These are phyloP conservation scores for Chaetomium fimeti DNA, from an alignment of 495 filamentous ascomycete genomes.

Conservation along the genomic window DNA sequence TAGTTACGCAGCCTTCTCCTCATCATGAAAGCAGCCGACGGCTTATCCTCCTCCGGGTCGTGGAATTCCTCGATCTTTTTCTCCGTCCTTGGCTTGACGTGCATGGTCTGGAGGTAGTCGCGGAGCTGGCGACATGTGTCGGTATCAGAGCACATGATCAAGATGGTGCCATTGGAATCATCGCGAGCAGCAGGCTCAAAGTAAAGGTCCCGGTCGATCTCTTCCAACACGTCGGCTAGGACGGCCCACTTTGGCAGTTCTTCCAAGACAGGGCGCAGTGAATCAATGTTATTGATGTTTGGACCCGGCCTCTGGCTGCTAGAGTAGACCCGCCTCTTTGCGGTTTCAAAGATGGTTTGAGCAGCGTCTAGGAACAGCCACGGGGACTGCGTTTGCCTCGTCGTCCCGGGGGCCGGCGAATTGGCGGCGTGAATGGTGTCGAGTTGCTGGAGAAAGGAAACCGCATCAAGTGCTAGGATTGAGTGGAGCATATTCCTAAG, in stretches of 20 bases:
- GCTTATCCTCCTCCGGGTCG: slow-evolving; percentile 52
- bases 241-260: slow-evolving; percentile 92
- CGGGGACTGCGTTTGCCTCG: slow-evolving; percentile 82
- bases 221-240: slow-evolving; percentile 80
- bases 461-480: slow-evolving; percentile 82
- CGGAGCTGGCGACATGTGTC: slow-evolving; percentile 85
- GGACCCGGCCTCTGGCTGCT: slow-evolving; percentile 42
- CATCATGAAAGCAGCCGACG: slow-evolving; percentile 85
- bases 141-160: slow-evolving; percentile 94
- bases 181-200: slow-evolving; percentile 72
- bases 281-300: slow-evolving; percentile 52
- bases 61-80: slow-evolving; percentile 40
- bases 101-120: slow-evolving; percentile 89
- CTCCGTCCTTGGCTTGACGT: slow-evolving; percentile 59
- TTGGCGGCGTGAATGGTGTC: slow-evolving; percentile 92
- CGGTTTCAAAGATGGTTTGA: slow-evolving; percentile 88
- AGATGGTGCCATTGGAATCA: slow-evolving; percentile 83
- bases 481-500: slow-evolving; percentile 84
- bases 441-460: slow-evolving; percentile 87
- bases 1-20: slow-evolving; percentile 82
- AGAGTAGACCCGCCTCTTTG: slow-evolving; percentile 85
- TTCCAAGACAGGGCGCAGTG: slow-evolving; percentile 85
- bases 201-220: slow-evolving; percentile 90
- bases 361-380: slow-evolving; percentile 97
- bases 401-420: slow-evolving; percentile 82